These are phyloP conservation scores for Lactarius quietus DNA, from an alignment of 768 basidiomycete species.

Conservation along the genomic window DNA sequence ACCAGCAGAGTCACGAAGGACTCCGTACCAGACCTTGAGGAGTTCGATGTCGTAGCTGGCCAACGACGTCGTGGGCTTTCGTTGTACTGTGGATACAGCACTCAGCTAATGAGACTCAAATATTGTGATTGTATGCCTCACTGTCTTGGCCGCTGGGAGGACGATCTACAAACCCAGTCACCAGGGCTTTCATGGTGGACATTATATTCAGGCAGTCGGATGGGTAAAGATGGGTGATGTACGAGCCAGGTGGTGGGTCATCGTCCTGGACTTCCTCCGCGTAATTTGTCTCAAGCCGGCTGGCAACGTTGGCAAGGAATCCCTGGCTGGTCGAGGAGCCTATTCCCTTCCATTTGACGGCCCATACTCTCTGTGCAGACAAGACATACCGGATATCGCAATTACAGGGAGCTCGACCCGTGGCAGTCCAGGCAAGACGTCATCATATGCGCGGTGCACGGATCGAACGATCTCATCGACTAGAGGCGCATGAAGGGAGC, in stretches of 20 bases:
- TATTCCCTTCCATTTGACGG: background rate
- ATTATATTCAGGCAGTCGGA: conserved; percentile 25
- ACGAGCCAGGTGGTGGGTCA: conserved; percentile 10
- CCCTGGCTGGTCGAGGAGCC: conserved; percentile 22
- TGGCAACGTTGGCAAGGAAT: conserved; percentile 13
- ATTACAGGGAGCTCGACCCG: conserved; percentile 26
- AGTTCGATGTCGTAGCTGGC: conserved; percentile 60
- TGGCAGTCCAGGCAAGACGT: conserved; percentile 25
- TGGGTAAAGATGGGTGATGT: conserved; percentile 20
- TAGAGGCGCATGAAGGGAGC: conserved; percentile 17
- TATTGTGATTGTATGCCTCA: conserved; percentile 2
- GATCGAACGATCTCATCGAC: conserved; percentile 20
- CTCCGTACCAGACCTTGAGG: conserved; percentile 57
- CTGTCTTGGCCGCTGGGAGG: conserved; percentile 24
- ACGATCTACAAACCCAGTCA: conserved; percentile 23
- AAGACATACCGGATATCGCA: conserved; percentile 20
- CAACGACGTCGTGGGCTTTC: conserved; percentile 48
- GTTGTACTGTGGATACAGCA: conserved; percentile 38
- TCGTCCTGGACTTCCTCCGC: conserved; percentile 9
- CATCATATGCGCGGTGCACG: conserved; percentile 25
- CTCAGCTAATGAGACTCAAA: background rate
- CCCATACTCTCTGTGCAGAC: background rate
- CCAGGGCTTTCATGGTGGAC: conserved; percentile 26
- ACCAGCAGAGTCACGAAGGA: conserved; percentile 32
- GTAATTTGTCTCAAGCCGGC: conserved; percentile 11